These are phyloP conservation scores for Kwoniella botswanensis DNA, from an alignment of 768 basidiomycete species.

Conservation along the genomic window DNA sequence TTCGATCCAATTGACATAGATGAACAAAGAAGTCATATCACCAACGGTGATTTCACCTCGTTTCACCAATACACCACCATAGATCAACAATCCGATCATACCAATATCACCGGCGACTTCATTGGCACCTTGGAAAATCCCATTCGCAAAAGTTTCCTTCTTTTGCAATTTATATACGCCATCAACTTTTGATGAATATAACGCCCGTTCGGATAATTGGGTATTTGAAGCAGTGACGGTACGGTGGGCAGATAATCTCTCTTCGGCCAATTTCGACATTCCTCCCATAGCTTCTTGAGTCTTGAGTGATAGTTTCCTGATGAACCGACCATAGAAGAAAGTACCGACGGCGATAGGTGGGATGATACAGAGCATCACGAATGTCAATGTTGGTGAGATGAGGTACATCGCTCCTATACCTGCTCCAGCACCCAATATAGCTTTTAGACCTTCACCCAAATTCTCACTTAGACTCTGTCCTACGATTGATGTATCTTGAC, in stretches of 20 bases:
- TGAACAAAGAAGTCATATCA: constrained; percentile 53
- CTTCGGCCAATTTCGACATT: constrained; percentile 90
- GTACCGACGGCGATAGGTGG: constrained; percentile 35
- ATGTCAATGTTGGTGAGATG: constrained; percentile 73
- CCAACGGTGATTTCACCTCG: constrained; percentile 85
- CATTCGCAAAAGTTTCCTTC: constrained; percentile 85
- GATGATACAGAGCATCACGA: constrained; percentile 90
- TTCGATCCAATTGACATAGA: constrained; percentile 56
- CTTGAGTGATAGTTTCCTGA: constrained; percentile 84
- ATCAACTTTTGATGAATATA: constrained; percentile 69
- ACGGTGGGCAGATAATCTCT: constrained; percentile 66
- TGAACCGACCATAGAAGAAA: constrained; percentile 62
- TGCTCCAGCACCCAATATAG: constrained; percentile 47
- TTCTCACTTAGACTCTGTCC: constrained; percentile 51
- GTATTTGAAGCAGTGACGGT: constrained; percentile 80
- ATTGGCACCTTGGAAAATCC: constrained; percentile 78
- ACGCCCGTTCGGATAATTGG: constrained; percentile 70
- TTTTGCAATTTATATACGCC: constrained; percentile 73
- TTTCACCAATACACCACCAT: constrained; percentile 89
- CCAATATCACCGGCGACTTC: constrained; percentile 54
- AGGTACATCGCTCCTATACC: constrained; percentile 87
- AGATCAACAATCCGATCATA: constrained; percentile 60
- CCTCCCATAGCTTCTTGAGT: constrained; percentile 94
- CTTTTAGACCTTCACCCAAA: constrained; percentile 54
- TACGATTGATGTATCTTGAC: constrained; percentile 52